These are phyloP conservation scores for Polysphondylium violaceum DNA, from an alignment of 78 protist species.

Conservation along the genomic window DNA sequence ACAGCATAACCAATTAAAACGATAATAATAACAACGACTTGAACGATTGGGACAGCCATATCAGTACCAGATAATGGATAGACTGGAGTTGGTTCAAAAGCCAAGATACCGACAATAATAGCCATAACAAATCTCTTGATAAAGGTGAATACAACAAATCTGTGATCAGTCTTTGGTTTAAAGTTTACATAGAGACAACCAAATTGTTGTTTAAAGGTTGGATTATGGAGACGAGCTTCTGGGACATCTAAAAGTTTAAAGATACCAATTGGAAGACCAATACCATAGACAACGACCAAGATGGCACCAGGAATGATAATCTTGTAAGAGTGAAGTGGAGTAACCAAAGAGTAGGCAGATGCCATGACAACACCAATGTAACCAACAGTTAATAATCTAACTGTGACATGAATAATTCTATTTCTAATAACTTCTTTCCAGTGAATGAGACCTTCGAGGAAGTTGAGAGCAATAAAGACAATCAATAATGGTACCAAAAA, in stretches of 20 bases:
- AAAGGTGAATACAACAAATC: slow-evolving; percentile 61
- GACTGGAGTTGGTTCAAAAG: slow-evolving; percentile 34
- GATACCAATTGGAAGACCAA: slow-evolving; percentile 64
- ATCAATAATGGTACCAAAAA: slow-evolving; percentile 49
- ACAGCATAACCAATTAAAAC: slow-evolving; percentile 25
- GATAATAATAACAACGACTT: slow-evolving; percentile 22
- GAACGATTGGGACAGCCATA: slow-evolving; percentile 72
- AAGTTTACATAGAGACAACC: slow-evolving; percentile 74
- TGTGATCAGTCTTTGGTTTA: slow-evolving; percentile 75
- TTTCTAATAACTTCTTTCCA: slow-evolving; percentile 65
- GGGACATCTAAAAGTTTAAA: slow-evolving; percentile 51
- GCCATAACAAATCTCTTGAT: slow-evolving; percentile 71
- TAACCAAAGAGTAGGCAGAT: slow-evolving; percentile 32
- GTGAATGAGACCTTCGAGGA: slow-evolving; percentile 40
- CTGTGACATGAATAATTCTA: slow-evolving; percentile 41
- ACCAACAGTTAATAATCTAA: slow-evolving; percentile 20
- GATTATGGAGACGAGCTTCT: slow-evolving; percentile 63
- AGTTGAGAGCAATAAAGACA: not conserved
- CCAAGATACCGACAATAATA: slow-evolving; percentile 62
- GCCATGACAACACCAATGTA: slow-evolving; percentile 62
- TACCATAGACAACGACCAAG: slow-evolving; percentile 60
- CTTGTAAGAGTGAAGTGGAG: slow-evolving; percentile 22
- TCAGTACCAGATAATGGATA: slow-evolving; percentile 44
- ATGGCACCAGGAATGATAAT: slow-evolving; percentile 71
- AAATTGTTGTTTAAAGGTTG: slow-evolving; percentile 76